Evolutionary conservation across 2,329 filamentous ascomycete species (phyloP), one percentile per base, ranked within the genome.

Genomic region (Aspergillus sp.): DNA sequence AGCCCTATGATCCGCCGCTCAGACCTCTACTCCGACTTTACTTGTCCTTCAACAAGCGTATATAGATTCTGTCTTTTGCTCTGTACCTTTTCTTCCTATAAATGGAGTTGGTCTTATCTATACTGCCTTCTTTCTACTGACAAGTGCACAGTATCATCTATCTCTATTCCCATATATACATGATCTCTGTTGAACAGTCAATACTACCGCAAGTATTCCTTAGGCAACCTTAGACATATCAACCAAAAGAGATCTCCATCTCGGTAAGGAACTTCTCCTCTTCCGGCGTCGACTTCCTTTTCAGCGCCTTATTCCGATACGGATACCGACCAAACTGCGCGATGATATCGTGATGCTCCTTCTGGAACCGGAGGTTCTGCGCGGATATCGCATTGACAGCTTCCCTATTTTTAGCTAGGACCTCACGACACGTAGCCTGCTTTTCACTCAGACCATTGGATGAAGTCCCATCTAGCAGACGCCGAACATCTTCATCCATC

Each of bases 281-380:
- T 4, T 60, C 52, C 6, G 52, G 31, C 17, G 59, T 60, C 6
- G 52, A 52, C 4, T 15, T 30, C 30, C 59, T 43, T 5, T 53
- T 48, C 19, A 60, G 22, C 28, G 30, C 53, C 2, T 30, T 30
- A 34, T 60, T 60, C 9, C 59, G 59, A 23, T 60, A 49, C n/a
- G 59, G 59, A 23, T 60, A 60, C 34, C 59, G 47, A 30, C 59
- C 59, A 31, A 56, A 60, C 23, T n/a, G 43, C 15, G 28, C 52
- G 28, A 60, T 60, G 23, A 54, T 48, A 56, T 60, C 59, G n/a
- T 54, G 53, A 43, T 60, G 59, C 15, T 60, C 59, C 22, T 60
- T 56, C 25, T 60, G 55, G n/a, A 57, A 57, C 30, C 46, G 51
- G 34, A 51, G 34, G 13, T 46, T 45, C 7, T 34, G 48, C 23